Base-by-base conservation (phyloP, 768 basidiomycete genomes). In the Trichaptum fuscoviolaceum region DNA sequence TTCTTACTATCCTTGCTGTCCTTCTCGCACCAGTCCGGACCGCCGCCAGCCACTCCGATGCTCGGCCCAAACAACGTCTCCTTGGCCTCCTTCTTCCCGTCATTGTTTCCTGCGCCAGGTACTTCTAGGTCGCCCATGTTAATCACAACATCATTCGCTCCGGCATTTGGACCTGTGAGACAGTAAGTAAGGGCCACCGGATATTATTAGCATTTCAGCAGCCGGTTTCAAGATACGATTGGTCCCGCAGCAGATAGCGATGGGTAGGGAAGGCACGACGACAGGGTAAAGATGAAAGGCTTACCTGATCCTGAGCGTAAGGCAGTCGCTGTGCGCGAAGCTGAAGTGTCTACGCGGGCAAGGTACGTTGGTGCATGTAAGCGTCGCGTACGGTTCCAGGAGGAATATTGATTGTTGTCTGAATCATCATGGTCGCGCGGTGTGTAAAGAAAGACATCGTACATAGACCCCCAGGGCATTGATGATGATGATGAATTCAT, bases 31-130 rank as follows among this genome's bases (percentile, higher is more conserved):
- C 92, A 94, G 0, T 85, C 77, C 9, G 92, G 92, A 0, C 86
- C 86, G 64, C 80, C 82, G 73, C 78, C 84, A 60, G 90, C 84
- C 63, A 89, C 83, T 10, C 95, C 95, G 66, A 97, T 91, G 75
- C 90, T 92, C 9, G 95, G 95, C 0, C 95, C 95, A 76, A 96
- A 97, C 59, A 97, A 84, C 0, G 92, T 89, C 67, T 95, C 92
- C 74, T 86, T 88, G 70, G 84, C 84, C 60, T 87, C 83, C 71
- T 82, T 83, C 64, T 70, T 71, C 0, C 72, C 68, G 36, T 70
- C 57, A 23, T 70, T 67, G 61, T 65, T 36, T 64, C 57, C 65
- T 61, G 20, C 63, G 35, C 57, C 20, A 70, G 64, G 61, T 71
- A 52, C 42, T 20, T 52, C 66, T 60, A 74, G 65, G 64, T 75